These are phyloP conservation scores for Neurospora terricola DNA, from an alignment of 495 filamentous ascomycete genomes.

Conservation along the genomic window DNA sequence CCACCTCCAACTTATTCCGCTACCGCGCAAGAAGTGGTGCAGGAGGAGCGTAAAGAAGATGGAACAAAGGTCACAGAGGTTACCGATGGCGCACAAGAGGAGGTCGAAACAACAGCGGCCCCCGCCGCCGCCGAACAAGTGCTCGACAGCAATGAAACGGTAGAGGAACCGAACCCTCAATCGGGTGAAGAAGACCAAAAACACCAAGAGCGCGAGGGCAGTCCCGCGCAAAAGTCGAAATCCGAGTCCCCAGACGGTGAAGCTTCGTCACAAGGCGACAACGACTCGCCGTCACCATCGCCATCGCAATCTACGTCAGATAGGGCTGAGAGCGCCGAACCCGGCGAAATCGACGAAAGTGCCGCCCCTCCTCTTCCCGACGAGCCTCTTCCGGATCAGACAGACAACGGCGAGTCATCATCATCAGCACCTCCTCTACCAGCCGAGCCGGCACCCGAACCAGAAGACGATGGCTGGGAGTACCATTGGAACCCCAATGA, in stretches of 20 bases:
- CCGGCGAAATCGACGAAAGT: neutral
- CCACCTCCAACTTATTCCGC: neutral
- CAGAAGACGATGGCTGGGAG: slow-evolving; percentile 77
- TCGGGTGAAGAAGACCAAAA: slow-evolving; percentile 7
- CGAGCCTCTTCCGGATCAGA: slow-evolving; percentile 15
- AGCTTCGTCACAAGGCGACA: neutral
- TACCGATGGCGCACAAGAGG: neutral
- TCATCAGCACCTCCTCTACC: slow-evolving; percentile 13
- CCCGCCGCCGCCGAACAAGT: neutral
- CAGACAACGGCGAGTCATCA: slow-evolving; percentile 1
- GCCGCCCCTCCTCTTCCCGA: slow-evolving; percentile 17
- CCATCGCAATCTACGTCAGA: slow-evolving; percentile 4
- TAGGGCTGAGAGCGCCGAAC: neutral
- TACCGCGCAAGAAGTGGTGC: neutral
- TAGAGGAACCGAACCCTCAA: neutral
- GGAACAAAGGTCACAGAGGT: neutral
- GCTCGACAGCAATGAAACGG: neutral
- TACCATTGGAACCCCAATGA: slow-evolving; percentile 67
- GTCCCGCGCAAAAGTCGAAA: neutral
- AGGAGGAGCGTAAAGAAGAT: neutral
- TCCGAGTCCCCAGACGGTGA: neutral
- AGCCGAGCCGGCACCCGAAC: slow-evolving; percentile 30
- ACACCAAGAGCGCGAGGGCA: slow-evolving; percentile 5
- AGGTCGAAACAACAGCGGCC: neutral
- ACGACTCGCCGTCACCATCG: neutral